phyloP scores from a whole-genome alignment of 2,329 filamentous ascomycete genomes.

The Aspergillus fumigatiaffinis region DNA sequence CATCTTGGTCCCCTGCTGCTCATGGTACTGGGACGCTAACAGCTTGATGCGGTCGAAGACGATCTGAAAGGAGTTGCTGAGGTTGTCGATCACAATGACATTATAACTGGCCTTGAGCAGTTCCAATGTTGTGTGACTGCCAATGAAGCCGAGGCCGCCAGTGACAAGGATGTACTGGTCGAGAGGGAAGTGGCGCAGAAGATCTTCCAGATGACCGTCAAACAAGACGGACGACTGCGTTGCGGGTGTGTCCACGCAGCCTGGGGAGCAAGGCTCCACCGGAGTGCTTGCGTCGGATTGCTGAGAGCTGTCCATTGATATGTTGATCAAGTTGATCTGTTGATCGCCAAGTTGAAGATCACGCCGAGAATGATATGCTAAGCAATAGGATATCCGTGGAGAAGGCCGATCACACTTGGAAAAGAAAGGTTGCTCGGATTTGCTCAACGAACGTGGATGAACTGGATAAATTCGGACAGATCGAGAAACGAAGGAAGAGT shows the following conservation, averaged over 20 bases:
- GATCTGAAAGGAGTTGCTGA: slow-evolving; percentile 37
- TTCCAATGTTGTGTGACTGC: slow-evolving; percentile 41
- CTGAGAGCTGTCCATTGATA: slow-evolving; percentile 27
- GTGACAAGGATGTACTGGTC: slow-evolving; percentile 44
- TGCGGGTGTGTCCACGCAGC: slow-evolving; percentile 38
- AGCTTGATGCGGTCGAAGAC: slow-evolving; percentile 34
- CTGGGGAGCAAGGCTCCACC: slow-evolving; percentile 26
- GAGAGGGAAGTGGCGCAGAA: slow-evolving; percentile 36
- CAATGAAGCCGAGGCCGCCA: slow-evolving; percentile 41
- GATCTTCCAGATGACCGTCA: slow-evolving; percentile 41
- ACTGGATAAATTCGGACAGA: neutral
- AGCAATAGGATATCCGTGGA: neutral
- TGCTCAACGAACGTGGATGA: neutral
- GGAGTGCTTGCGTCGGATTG: slow-evolving; percentile 30
- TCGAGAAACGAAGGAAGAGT: neutral
- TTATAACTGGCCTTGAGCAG: slow-evolving; percentile 40
- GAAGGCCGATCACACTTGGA: neutral
- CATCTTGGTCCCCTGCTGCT: slow-evolving; percentile 36
- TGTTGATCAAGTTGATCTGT: neutral
- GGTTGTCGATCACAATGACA: slow-evolving; percentile 41
- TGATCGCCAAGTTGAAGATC: slow-evolving; percentile 4
- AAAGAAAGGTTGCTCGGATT: neutral
- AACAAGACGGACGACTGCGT: slow-evolving; percentile 45
- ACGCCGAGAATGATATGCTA: slow-evolving; percentile 6
- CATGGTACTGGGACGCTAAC: slow-evolving; percentile 34